Conservation (phyloP, 768 basidiomycete genomes). For the Thelephora aurantiotincta region DNA sequence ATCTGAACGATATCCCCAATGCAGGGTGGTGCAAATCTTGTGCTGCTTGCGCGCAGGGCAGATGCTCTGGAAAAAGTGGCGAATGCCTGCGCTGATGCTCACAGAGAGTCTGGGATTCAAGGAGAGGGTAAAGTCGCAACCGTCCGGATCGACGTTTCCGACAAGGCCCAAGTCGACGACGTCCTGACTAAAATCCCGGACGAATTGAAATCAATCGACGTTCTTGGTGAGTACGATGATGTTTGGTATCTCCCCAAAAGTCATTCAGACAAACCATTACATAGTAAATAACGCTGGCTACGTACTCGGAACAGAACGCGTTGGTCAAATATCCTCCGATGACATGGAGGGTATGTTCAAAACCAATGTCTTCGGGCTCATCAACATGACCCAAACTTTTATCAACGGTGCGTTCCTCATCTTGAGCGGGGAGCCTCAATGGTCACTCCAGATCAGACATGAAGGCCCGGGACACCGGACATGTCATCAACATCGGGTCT, state of each 20-base stretch:
- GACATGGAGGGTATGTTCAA: conserved; percentile 56
- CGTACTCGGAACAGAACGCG: conserved; percentile 75
- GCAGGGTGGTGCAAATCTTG: conserved; percentile 78
- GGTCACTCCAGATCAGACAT: conserved; percentile 11
- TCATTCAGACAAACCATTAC: conserved; percentile 12
- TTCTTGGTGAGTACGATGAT: conserved; percentile 46
- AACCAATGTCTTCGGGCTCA: conserved; percentile 66
- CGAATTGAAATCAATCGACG: conserved; percentile 61
- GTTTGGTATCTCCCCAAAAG: not conserved
- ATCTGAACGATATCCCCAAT: not conserved
- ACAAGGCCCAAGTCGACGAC: conserved; percentile 53
- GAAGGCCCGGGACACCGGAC: conserved; percentile 39
- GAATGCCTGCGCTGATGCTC: conserved; percentile 51
- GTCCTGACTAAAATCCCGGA: conserved; percentile 61
- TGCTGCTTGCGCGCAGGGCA: conserved; percentile 66
- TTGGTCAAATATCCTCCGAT: conserved; percentile 65
- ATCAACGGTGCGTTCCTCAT: conserved; percentile 16
- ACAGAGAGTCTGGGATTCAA: conserved; percentile 55
- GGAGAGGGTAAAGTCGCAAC: conserved; percentile 68
- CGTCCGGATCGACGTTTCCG: conserved; percentile 68
- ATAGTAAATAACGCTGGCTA: conserved; percentile 76
- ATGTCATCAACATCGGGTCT: conserved; percentile 92
- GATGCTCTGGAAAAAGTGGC: conserved; percentile 63
- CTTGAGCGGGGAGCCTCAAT: not conserved
- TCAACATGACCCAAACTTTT: conserved; percentile 62